Base-by-base conservation (phyloP, 176 grass and related monocot species). In the Leersia perrieri region DNA sequence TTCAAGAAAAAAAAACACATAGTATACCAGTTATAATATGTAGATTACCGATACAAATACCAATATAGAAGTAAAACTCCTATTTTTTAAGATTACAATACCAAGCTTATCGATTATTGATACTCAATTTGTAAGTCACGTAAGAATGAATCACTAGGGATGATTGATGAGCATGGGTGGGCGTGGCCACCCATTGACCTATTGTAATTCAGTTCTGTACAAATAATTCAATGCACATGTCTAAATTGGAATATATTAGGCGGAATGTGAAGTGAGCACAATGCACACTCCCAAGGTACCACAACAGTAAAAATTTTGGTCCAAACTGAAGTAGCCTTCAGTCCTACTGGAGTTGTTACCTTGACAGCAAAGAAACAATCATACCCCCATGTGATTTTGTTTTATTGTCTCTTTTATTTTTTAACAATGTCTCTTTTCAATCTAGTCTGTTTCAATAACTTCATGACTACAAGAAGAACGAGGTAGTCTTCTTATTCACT, bases 371-470 rank as follows among this genome's bases (percentile, higher is more conserved):
- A 72, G 27, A 23, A 23, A 32, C 74, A 77, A 53, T 89, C 36
- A 61, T 73, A 79, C 36, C 65, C 63, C 55, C 82, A 81, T 76
- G 71, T 76, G 77, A 64, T 70, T 63, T 81, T 89, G 34, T 81
- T 89, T 78, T 34, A 13, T 61, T 85, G 73, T 66, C 66, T 25
- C 69, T 68, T 41, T 74, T 80, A 16, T 79, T 29, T 84, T 53
- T 53, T 20, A n/a, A 7, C 49, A 53, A 53, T 53, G 8, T 25
- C 73, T 31, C 75, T 68, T 74, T 74, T 80, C 27, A 47, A 35
- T 80, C 35, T 84, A 68, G 68, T 2, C 32, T 72, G 27, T 49
- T 72, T 80, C 66, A 10, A 58, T 36, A 72, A 47, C 55, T 33
- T 60, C 69, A 72, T 53, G 34, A 72, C 36, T 60, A 7, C 47